Conservation (phyloP, 805 yeast species). For the Yamadazyma ubonensis region DNA sequence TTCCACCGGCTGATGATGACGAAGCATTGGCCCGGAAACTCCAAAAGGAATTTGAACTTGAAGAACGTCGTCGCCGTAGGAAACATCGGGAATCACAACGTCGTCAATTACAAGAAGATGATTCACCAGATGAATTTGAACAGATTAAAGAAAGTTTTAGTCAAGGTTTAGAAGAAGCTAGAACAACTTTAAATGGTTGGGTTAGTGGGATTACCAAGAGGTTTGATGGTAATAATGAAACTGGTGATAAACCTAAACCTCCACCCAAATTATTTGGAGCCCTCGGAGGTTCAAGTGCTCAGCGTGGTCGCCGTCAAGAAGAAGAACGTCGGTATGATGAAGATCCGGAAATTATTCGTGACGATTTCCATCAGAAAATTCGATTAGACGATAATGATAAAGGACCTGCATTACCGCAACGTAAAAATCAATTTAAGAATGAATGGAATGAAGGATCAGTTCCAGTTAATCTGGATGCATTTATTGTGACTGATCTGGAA, state of each 20-base stretch:
- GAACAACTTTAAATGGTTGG: conserved; percentile 75
- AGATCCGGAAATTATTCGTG: conserved; percentile 53
- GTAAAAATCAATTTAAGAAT: conserved; percentile 12
- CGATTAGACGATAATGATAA: conserved; percentile 38
- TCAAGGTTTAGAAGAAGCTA: conserved; percentile 80
- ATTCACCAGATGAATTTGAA: conserved; percentile 55
- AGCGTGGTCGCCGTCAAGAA: conserved; percentile 15
- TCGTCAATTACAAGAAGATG: conserved; percentile 18
- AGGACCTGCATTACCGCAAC: conserved; percentile 21
- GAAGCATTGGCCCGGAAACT: conserved; percentile 79
- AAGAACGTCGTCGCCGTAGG: conserved; percentile 37
- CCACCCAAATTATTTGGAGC: conserved; percentile 44
- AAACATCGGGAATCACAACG: conserved; percentile 17
- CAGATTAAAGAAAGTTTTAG: conserved; percentile 65
- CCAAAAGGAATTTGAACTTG: conserved; percentile 60
- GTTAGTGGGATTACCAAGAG: conserved; percentile 64
- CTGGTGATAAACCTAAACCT: background rate
- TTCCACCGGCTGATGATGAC: conserved; percentile 38
- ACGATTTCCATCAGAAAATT: conserved; percentile 49
- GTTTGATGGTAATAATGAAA: conserved; percentile 27
- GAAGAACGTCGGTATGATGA: conserved; percentile 40
- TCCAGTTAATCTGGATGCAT: conserved; percentile 44
- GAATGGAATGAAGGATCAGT: conserved; percentile 38
- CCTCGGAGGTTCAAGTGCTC: conserved; percentile 39
- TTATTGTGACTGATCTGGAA: conserved; percentile 44